These are phyloP conservation scores for Mallotus japonicus DNA, from an alignment of 441 rosid genomes.

Conservation along the genomic window DNA sequence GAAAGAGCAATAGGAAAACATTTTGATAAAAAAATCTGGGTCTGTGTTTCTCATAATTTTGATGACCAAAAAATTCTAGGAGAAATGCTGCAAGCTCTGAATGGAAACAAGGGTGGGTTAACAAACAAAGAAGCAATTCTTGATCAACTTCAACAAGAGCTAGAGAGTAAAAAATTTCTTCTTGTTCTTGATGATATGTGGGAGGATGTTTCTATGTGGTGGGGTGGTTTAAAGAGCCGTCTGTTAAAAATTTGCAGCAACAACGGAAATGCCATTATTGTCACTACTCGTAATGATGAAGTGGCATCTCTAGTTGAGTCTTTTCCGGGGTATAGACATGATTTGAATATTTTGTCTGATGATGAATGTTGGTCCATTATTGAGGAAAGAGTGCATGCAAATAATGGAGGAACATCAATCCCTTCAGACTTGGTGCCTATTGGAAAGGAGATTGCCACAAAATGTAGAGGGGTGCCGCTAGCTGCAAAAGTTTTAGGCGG, in stretches of 20 bases:
- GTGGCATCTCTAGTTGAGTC: conserved; percentile 11
- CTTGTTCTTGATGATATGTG: conserved; percentile 38
- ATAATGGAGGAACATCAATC: neutral
- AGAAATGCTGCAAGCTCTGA: conserved; percentile 20
- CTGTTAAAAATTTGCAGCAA: conserved; percentile 10
- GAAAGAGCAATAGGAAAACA: neutral
- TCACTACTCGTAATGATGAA: conserved; percentile 20
- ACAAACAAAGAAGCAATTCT: conserved; percentile 3
- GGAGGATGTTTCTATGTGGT: neutral
- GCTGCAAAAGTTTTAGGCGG: conserved; percentile 26
- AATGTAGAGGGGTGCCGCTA: conserved; percentile 33
- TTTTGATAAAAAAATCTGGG: conserved; percentile 29
- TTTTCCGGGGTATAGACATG: neutral
- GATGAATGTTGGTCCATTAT: conserved; percentile 31
- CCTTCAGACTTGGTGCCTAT: neutral
- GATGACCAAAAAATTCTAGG: conserved; percentile 6
- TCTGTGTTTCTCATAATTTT: conserved; percentile 27
- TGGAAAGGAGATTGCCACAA: conserved; percentile 25
- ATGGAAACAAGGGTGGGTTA: neutral
- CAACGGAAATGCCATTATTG: conserved; percentile 16
- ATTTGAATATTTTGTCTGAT: neutral
- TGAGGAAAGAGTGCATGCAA: conserved; percentile 4
- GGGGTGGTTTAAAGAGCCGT: conserved; percentile 16
- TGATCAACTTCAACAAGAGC: conserved; percentile 1
- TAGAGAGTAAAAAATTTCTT: conserved; percentile 22